A percentile compares a stretch with the other conserved stretches of the same genome.
Evolutionary conservation across 2,329 filamentous ascomycete species (phyloP).

Genomic region (Phialophora verrucosa): DNA sequence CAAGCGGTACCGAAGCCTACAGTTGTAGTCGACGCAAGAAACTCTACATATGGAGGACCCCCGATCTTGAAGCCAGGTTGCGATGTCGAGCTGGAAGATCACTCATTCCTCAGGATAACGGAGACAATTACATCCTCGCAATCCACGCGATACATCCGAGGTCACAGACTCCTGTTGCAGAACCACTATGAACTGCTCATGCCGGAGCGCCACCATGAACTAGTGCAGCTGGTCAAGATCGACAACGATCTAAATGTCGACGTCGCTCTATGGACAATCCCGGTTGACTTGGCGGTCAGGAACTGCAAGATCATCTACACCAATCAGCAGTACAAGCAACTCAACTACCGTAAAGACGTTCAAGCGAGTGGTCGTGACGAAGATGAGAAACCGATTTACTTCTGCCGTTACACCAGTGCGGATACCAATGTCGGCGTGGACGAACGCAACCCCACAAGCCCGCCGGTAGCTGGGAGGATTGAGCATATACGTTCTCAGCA

Average conservation of each 20-base stretch:
- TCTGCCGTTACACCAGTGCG: constrained; percentile 12
- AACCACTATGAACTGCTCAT: constrained; percentile 46
- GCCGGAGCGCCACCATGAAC: constrained; percentile 50
- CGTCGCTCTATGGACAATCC: constrained; percentile 40
- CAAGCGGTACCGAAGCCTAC: background rate
- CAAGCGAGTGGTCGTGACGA: constrained; percentile 32
- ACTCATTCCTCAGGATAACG: constrained; percentile 50
- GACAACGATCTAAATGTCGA: constrained; percentile 10
- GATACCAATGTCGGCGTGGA: constrained; percentile 1
- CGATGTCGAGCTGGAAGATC: constrained; percentile 47
- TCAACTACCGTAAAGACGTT: constrained; percentile 40
- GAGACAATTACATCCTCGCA: constrained; percentile 43
- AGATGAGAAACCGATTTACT: constrained; percentile 6
- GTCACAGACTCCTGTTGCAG: constrained; percentile 46
- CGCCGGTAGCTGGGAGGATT: constrained; percentile 9
- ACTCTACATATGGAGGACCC: background rate
- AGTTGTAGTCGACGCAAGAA: background rate
- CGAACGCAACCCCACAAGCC: background rate
- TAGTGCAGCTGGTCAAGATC: constrained; percentile 47
- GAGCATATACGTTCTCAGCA: constrained; percentile 7
- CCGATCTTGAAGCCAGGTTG: constrained; percentile 45
- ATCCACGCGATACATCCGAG: constrained; percentile 45
- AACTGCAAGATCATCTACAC: constrained; percentile 59
- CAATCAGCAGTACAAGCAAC: constrained; percentile 57
- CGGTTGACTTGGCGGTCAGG: constrained; percentile 46